phyloP scores from a whole-genome alignment of 1,284 basidiomycete genomes.

The Ustilago shanxiensis region DNA sequence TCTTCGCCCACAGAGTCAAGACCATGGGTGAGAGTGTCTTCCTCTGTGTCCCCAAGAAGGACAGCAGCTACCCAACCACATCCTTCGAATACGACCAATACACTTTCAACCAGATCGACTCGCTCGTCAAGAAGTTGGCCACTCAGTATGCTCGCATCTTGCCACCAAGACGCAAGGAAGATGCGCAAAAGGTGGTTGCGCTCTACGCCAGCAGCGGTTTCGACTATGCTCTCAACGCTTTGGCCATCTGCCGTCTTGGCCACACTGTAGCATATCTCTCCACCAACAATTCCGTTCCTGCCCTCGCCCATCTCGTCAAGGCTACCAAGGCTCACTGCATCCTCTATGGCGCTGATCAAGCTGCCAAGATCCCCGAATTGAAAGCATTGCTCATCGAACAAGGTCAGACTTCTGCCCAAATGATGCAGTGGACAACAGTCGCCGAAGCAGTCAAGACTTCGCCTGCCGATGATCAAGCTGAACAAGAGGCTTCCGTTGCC shows the following conservation, averaged over 20 bases:
- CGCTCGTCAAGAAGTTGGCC: conserved; percentile 2
- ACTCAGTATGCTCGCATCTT: conserved; percentile 11
- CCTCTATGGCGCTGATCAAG: conserved; percentile 15
- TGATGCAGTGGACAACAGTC: conserved; percentile 1
- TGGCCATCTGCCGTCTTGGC: conserved; percentile 28
- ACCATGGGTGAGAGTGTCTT: conserved; percentile 10
- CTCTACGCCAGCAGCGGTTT: conserved; percentile 20
- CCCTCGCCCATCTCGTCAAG: conserved; percentile 40
- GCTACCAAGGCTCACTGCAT: conserved; percentile 4
- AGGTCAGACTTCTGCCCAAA: not conserved
- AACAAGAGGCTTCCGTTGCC: not conserved
- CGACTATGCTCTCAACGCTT: conserved; percentile 15
- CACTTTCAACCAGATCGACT: conserved; percentile 19
- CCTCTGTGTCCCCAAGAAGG: conserved; percentile 9
- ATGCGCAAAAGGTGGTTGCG: conserved; percentile 4
- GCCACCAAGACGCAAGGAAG: conserved; percentile 1
- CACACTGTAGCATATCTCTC: conserved; percentile 26
- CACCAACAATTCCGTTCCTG: conserved; percentile 39
- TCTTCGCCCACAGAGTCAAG: conserved; percentile 18
- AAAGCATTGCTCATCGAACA: not conserved
- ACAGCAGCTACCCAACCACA: not conserved
- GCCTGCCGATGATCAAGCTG: not conserved
- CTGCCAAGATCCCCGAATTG: not conserved
- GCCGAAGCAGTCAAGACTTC: not conserved
- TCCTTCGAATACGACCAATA: conserved; percentile 19